These are phyloP conservation scores for Phyllostachys edulis DNA, from an alignment of 176 grass and related monocot species.

Conservation along the genomic window DNA sequence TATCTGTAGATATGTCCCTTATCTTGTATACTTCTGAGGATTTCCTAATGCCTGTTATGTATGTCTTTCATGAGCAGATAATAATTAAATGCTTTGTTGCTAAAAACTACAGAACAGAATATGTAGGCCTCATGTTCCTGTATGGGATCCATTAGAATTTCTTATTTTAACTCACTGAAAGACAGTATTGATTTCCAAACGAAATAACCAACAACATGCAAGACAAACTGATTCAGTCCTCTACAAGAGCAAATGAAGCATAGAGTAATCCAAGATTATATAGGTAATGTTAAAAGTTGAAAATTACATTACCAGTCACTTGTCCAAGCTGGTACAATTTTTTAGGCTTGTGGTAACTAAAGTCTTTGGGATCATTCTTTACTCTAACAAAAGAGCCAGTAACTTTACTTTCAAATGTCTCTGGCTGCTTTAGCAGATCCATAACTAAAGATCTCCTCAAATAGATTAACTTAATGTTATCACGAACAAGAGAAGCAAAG, in stretches of 20 bases:
- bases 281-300: constrained; percentile 17
- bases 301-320: constrained; percentile 69
- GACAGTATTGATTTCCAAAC: neutral
- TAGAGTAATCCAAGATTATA: neutral
- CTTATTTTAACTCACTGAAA: constrained; percentile 8
- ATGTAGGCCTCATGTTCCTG: neutral
- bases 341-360: constrained; percentile 28
- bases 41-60: constrained; percentile 60
- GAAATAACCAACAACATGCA: neutral
- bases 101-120: neutral
- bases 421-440: constrained; percentile 67
- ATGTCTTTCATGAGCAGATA: constrained; percentile 25
- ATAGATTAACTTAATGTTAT: constrained; percentile 75
- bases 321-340: constrained; percentile 59
- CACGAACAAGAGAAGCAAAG: constrained; percentile 54
- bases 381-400: constrained; percentile 81
- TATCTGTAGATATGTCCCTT: constrained; percentile 42
- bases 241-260: neutral
- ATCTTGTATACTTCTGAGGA: constrained; percentile 66
- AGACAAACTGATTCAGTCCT: neutral
- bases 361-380: constrained; percentile 63
- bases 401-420: constrained; percentile 77
- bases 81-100: constrained; percentile 1
- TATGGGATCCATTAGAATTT: neutral
- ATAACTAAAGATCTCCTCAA: constrained; percentile 70